Evolutionary conservation across 2,329 filamentous ascomycete genomes (phyloP), one percentile per base, ranked within the genome.

Genomic region (Ciborinia camelliae): DNA sequence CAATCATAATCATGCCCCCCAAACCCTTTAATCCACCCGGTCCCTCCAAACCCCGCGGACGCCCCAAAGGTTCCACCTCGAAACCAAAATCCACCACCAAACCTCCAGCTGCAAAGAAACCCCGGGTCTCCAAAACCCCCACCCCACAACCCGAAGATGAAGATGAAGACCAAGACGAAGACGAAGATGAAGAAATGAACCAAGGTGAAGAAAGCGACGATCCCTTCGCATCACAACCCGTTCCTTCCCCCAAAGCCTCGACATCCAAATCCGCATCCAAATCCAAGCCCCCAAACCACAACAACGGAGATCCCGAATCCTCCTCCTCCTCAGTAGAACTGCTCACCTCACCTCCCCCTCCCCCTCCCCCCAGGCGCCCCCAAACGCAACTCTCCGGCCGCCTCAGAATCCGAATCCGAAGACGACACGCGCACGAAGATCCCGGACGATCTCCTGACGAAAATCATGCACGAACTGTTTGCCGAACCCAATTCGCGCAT

Each of bases 401-500:
- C 32, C 20, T 43, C 53, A n/a, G n/a, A n/a, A n/a, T n/a, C n/a
- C n/a, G n/a, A n/a, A n/a, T n/a, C n/a, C n/a, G n/a, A n/a, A n/a
- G n/a, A n/a, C 6, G 61, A 57, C 8, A 30, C 8, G 6, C 55
- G 55, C 30, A 35, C 41, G 2, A 35, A 28, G 0, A 90, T 97
- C 35, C 90, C 92, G 0, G 81, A 84, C 4, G 87, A 91, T 51
- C 81, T 98, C 0, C 78, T 97, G 48, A 89, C 90, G 12, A 84
- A 87, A 43, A 79, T 97, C 4, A 80, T 97, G 41, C 89, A 96
- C 74, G 86, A 93, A 71, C 86, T 90, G 74, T 97, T 97, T 73
- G 81, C 80, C 53, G 79, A 89, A 71, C 82, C 84, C 66, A 84
- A 84, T 64, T 93, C 90, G 30, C 83, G 89, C 70, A 87, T 97